Conservation (phyloP, 768 basidiomycete species). For the Trametes coccinea region DNA sequence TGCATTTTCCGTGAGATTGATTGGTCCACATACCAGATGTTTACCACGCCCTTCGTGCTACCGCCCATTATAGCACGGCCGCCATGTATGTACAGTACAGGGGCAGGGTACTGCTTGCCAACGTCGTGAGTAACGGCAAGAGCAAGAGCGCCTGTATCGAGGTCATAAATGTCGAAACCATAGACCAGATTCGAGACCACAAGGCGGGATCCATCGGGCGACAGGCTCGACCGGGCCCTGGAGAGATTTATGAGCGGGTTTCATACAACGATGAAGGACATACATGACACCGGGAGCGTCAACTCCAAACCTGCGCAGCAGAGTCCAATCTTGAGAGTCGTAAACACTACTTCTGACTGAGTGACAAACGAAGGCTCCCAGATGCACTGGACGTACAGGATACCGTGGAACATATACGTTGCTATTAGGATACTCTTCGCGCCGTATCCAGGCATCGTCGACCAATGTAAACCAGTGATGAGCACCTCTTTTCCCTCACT, state of each 20-base stretch:
- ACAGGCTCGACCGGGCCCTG: background rate
- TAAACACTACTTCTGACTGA: no score
- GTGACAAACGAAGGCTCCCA: no score
- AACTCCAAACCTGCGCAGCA: background rate
- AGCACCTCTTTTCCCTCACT: background rate
- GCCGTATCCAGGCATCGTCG: background rate
- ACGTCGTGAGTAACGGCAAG: background rate
- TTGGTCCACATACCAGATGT: background rate
- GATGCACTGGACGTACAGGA: background rate
- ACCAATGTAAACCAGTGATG: background rate
- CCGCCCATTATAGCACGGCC: background rate
- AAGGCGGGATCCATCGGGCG: background rate
- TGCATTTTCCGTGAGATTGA: background rate
- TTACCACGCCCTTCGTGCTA: background rate
- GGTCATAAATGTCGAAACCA: conserved; percentile 1
- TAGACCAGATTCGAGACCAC: background rate
- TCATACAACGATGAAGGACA: no score
- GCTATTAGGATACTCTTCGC: background rate
- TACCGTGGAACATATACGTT: conserved; percentile 1
- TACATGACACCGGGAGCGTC: background rate
- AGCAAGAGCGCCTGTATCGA: background rate
- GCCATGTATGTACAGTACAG: background rate
- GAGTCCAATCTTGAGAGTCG: background rate
- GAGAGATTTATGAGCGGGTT: background rate
- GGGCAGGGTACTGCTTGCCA: background rate